These are phyloP conservation scores for Quercus alba DNA, from an alignment of 306 rosid species.

Conservation along the genomic window DNA sequence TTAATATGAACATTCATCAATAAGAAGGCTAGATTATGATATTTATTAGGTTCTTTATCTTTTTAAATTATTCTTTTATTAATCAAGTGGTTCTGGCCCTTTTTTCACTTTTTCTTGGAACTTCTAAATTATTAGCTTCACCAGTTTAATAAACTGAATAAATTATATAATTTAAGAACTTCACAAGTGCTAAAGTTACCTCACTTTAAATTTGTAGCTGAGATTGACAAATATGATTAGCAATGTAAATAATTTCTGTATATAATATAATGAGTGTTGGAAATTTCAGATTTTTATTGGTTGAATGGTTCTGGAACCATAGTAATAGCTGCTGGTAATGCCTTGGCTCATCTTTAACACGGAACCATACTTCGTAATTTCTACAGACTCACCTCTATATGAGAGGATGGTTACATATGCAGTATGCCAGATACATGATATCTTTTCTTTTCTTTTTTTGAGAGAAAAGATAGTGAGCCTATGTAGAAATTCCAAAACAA, in stretches of 20 bases:
- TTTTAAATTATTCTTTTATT: neutral
- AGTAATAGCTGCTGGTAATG: neutral
- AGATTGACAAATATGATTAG: neutral
- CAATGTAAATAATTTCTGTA: neutral
- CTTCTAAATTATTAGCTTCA: neutral
- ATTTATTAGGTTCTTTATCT: neutral
- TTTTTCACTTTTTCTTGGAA: neutral
- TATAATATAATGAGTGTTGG: neutral
- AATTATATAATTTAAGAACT: neutral
- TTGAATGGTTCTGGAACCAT: neutral
- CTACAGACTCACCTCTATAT: too few relatives aligned
- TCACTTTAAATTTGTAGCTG: neutral
- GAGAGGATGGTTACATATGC: too few relatives aligned
- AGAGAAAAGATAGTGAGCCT: too few relatives aligned
- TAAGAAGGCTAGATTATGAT: neutral
- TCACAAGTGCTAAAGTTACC: neutral
- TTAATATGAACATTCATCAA: neutral
- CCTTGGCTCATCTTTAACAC: neutral
- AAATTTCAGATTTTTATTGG: neutral
- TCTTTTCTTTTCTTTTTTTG: too few relatives aligned
- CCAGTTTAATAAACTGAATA: neutral
- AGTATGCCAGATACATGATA: too few relatives aligned
- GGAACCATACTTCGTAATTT: too few relatives aligned
- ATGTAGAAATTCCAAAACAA: neutral
- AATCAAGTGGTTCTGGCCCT: neutral